phyloP scores from a whole-genome alignment of 2,329 filamentous ascomycete genomes.

The Trichoderma atroviride region DNA sequence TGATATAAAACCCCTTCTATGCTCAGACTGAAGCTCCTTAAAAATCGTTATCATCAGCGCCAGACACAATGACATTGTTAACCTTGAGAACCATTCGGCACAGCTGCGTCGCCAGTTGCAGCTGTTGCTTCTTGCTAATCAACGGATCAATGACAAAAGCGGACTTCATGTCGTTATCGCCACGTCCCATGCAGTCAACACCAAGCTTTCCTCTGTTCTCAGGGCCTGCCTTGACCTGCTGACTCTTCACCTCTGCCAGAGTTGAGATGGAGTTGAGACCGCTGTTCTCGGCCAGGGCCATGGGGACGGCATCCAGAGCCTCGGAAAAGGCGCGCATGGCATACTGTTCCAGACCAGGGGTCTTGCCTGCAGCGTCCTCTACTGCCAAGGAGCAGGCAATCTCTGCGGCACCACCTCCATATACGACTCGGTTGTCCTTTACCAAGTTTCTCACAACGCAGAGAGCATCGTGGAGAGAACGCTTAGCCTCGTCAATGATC shows the following conservation, averaged over 20 bases:
- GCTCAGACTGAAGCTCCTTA: slow-evolving; percentile 48
- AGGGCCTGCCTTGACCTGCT: slow-evolving; percentile 78
- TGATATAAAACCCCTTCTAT: slow-evolving; percentile 34
- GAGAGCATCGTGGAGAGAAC: slow-evolving; percentile 94
- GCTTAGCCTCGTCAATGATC: slow-evolving; percentile 99
- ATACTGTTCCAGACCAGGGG: slow-evolving; percentile 96
- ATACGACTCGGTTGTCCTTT: slow-evolving; percentile 93
- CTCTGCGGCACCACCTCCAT: slow-evolving; percentile 94
- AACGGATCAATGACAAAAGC: slow-evolving; percentile 98
- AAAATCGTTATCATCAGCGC: slow-evolving; percentile 84
- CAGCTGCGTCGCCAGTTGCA: slow-evolving; percentile 93
- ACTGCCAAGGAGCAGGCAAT: slow-evolving; percentile 96
- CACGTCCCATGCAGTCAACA: slow-evolving; percentile 96
- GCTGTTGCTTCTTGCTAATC: slow-evolving; percentile 97
- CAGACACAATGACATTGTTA: slow-evolving; percentile 94
- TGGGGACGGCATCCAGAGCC: slow-evolving; percentile 88
- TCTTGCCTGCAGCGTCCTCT: slow-evolving; percentile 92
- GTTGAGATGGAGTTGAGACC: slow-evolving; percentile 95
- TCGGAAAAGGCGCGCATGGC: slow-evolving; percentile 98
- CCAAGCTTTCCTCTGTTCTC: slow-evolving; percentile 66
- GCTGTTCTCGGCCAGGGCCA: slow-evolving; percentile 97
- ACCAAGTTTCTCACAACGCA: slow-evolving; percentile 98
- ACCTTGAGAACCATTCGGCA: slow-evolving; percentile 98
- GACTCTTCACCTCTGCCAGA: slow-evolving; percentile 90
- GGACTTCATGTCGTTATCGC: slow-evolving; percentile 95